Evolutionary conservation across 306 rosid species (phyloP), one percentile per base, ranked within the genome.

Genomic region (Aeschynomene evenia): DNA sequence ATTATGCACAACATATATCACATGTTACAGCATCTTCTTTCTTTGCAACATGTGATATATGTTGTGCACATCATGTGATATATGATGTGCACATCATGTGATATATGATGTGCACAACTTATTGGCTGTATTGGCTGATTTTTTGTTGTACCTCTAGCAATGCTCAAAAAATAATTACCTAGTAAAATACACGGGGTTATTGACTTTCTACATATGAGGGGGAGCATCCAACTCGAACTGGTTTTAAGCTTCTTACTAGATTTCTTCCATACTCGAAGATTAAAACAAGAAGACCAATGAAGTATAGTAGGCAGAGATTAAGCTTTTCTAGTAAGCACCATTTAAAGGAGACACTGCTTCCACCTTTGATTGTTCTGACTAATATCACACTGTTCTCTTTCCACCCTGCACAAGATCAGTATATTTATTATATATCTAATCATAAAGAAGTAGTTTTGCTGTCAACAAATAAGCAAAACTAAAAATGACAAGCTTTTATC

Each of bases 171-270:
- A n/a, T 3, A 34, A 42, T 66, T 79, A 88, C 89, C 85, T 20
- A 37, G 16, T 48, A 49, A 73, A 63, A 40, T 20, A 26, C 46
- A 71, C 13, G 39, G 50, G 72, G 49, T 59, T 61, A 72, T 52
- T 55, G 75, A 10, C 57, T 31, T 14, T 54, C 52, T 51, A 79
- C 46, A 71, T 58, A 72, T 24, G 88, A 26, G 4, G 67, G 23
- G 71, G 97, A 76, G 58, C 75, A 39, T 80, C 81, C 85, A 51
- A 85, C 87, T 84, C 88, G 82, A 67, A 71, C 89, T 9, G 96
- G 84, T 70, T 95, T 95, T 66, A 84, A 67, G 40, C 79, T 76
- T 75, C 68, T 77, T 12, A 90, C 58, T 61, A 74, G 29, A 82
- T 63, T 85, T 68, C 81, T 62, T 63, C 82, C 82, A 77, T 59